Evolutionary conservation across 768 basidiomycete genomes (phyloP).

Genomic region (Tylopilus intermedius): DNA sequence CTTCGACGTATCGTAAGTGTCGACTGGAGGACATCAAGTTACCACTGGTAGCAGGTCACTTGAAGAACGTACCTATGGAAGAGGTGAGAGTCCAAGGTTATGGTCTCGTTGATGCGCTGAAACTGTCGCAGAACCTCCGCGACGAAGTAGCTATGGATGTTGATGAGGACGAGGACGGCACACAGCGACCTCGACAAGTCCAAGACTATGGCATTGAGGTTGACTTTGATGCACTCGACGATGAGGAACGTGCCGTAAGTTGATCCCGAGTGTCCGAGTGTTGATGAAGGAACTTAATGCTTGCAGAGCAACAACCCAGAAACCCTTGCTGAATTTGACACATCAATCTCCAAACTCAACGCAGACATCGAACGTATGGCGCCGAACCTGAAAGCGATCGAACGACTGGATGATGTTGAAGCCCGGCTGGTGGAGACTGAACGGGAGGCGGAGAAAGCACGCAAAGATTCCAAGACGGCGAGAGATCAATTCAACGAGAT

Average conservation of each 20-base stretch:
- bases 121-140: slow-evolving; percentile 56
- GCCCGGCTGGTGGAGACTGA: slow-evolving; percentile 83
- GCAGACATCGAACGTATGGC: slow-evolving; percentile 89
- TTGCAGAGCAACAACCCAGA: slow-evolving; percentile 57
- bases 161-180: slow-evolving; percentile 81
- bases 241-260: slow-evolving; percentile 67
- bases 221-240: slow-evolving; percentile 69
- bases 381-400: slow-evolving; percentile 95
- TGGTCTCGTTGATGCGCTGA: slow-evolving; percentile 2
- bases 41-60: slow-evolving; percentile 67
- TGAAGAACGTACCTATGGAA: slow-evolving; percentile 90
- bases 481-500: slow-evolving; percentile 88
- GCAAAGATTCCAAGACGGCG: slow-evolving; percentile 85
- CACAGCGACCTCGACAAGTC: slow-evolving; percentile 66
- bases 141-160: slow-evolving; percentile 90
- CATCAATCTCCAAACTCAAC: slow-evolving; percentile 61
- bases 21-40: slow-evolving; percentile 87
- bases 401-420: slow-evolving; percentile 82
- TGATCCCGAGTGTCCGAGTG: not conserved
- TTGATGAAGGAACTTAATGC: not conserved
- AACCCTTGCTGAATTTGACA: slow-evolving; percentile 67
- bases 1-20: slow-evolving; percentile 85
- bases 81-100: slow-evolving; percentile 52
- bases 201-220: slow-evolving; percentile 88
- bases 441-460: slow-evolving; percentile 85